A percentile compares a stretch with the other conserved stretches of the same genome.
Evolutionary conservation across 306 rosid genomes (phyloP).

Genomic region (Phaseolus lunatus): DNA sequence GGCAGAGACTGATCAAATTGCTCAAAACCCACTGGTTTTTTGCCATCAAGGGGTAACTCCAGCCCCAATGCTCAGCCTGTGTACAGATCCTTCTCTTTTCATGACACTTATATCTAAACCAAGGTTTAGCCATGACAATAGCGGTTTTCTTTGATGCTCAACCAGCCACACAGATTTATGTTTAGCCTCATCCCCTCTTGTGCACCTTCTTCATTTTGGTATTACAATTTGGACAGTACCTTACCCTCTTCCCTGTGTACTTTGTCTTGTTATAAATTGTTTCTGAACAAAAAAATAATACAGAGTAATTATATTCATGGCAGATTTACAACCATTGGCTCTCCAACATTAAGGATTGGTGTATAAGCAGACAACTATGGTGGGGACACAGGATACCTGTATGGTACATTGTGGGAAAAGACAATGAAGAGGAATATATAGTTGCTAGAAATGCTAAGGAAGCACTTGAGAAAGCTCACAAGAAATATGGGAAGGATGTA

Average conservation of each 20-base stretch:
- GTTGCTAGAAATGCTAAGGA: constrained; percentile 85
- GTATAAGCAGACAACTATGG: constrained; percentile 99
- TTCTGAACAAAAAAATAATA: not conserved
- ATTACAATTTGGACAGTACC: not conserved
- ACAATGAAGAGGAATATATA: constrained; percentile 87
- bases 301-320: constrained; percentile 25
- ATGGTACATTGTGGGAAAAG: constrained; percentile 90
- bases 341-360: constrained; percentile 96
- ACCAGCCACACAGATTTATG: not conserved
- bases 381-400: constrained; percentile 99
- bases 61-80: not conserved
- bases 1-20: not conserved
- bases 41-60: not conserved
- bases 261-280: not conserved
- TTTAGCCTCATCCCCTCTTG: not conserved
- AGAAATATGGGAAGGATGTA: constrained; percentile 76
- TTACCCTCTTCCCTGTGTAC: not conserved
- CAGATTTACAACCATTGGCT: constrained; percentile 99
- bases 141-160: not conserved
- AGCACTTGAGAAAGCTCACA: constrained; percentile 77
- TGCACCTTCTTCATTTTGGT: not conserved
- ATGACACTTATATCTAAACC: not conserved
- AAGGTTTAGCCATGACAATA: not conserved
- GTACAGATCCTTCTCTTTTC: not conserved
- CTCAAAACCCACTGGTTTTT: not conserved